These are phyloP conservation scores for Malassezia sp. DNA, from an alignment of 1,284 basidiomycete species.

Conservation along the genomic window DNA sequence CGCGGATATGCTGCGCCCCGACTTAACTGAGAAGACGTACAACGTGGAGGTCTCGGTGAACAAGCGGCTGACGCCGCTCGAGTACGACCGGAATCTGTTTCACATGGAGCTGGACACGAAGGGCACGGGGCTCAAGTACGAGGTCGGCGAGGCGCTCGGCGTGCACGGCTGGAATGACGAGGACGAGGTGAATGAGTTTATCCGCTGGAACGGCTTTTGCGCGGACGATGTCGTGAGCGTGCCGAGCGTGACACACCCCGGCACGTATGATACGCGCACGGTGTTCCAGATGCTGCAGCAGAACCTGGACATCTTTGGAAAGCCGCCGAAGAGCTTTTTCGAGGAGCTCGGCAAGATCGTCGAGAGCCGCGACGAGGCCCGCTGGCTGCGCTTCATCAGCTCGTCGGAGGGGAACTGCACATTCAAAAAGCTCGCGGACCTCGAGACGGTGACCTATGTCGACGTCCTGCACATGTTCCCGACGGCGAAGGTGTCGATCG, in stretches of 20 bases:
- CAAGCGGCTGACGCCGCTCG: constrained; percentile 78
- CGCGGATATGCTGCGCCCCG: constrained; percentile 55
- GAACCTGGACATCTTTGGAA: constrained; percentile 89
- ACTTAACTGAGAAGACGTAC: constrained; percentile 77
- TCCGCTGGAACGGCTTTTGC: constrained; percentile 79
- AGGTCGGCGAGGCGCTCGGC: constrained; percentile 89
- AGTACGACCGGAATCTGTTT: constrained; percentile 97
- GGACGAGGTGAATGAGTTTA: constrained; percentile 76
- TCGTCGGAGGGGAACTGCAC: constrained; percentile 78
- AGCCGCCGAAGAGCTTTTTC: constrained; percentile 91
- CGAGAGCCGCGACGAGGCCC: constrained; percentile 60
- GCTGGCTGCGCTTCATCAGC: constrained; percentile 81
- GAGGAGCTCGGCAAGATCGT: constrained; percentile 72
- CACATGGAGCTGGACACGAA: constrained; percentile 90
- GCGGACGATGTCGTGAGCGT: constrained; percentile 71
- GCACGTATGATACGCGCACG: constrained; percentile 62
- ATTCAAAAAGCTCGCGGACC: constrained; percentile 89
- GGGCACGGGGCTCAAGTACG: constrained; percentile 86
- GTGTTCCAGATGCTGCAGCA: constrained; percentile 90
- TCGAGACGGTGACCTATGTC: constrained; percentile 86
- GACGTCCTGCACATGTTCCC: constrained; percentile 72
- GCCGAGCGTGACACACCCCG: constrained; percentile 52
- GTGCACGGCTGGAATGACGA: constrained; percentile 96
- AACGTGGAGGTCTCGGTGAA: constrained; percentile 89
- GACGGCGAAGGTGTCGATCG: constrained; percentile 63